Base-by-base conservation (phyloP, 352 stramenopile species). In the Phytophthora capsici region DNA sequence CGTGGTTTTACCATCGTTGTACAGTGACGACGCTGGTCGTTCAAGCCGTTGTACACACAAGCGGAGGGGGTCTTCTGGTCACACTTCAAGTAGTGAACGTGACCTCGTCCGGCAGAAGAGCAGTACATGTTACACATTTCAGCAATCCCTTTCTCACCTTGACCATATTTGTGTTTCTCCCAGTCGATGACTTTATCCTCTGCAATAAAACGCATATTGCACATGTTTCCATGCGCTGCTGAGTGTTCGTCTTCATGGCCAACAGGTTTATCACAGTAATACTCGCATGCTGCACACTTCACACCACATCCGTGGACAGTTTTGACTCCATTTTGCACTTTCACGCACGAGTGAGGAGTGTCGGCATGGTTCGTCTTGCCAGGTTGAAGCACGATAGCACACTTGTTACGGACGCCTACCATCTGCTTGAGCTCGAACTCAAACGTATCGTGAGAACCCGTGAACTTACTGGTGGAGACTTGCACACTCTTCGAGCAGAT, bases 51-150 rank as follows among this genome's bases (percentile, higher is more conserved):
- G 34, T 82, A 84, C 34, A 80, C 55, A 62, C 71, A 83, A 26
- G 36, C 25, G 10, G 26, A 49, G 7, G 51, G 32, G 20, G 14
- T 69, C 10, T 40, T 37, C 22, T 72, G 44, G 2, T 66, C 30
- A 23, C 77, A 86, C 28, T 76, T 69, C 19, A 84, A 46, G 51
- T 78, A 84, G 47, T 86, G 77, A 43, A 77, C 69, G 28, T 86
- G 77, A 1, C 72, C 75, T 37, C 74, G 65, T 32, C 77, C 77
- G 61, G 61, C 73, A 6, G 59, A 70, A 34, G 72, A 79, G n/a
- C 72, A 86, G 28, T 79, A 77, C 56, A 84, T 61, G 19, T 73
- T 77, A 60, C 77, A 86, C 72, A 84, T 86, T 66, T 86, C 77
- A 9, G 77, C 69, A 9, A 78, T 59, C 2, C 61, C 77, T 8